Evolutionary conservation across 2,329 filamentous ascomycete genomes (phyloP).

Genomic region (Monilinia laxa): DNA sequence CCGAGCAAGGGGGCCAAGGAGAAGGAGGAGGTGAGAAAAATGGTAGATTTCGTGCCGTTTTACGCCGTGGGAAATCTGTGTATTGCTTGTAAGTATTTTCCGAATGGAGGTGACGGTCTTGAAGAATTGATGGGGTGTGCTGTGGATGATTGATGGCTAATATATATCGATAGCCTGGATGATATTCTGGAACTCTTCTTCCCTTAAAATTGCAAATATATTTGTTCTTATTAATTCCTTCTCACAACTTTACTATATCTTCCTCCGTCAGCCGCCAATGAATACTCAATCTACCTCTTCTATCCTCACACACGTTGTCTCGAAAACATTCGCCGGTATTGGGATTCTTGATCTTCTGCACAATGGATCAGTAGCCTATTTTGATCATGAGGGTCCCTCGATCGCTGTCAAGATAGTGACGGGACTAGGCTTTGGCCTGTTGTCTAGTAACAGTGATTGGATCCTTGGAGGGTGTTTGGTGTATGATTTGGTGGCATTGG

Average conservation of each 20-base stretch:
- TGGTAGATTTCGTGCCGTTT: constrained; percentile 55
- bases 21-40: constrained; percentile 47
- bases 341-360: constrained; percentile 59
- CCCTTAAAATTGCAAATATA: constrained; percentile 51
- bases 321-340: constrained; percentile 61
- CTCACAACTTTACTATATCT: constrained; percentile 55
- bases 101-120: neutral
- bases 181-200: constrained; percentile 59
- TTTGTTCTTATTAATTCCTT: constrained; percentile 58
- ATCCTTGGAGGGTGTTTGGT: constrained; percentile 60
- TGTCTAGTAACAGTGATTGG: constrained; percentile 55
- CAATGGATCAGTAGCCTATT: constrained; percentile 58
- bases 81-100: constrained; percentile 51
- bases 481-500: constrained; percentile 56
- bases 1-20: constrained; percentile 43
- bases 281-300: constrained; percentile 50
- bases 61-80: constrained; percentile 58
- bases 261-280: constrained; percentile 50
- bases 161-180: constrained; percentile 49
- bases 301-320: constrained; percentile 57
- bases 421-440: constrained; percentile 52
- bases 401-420: constrained; percentile 52
- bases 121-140: neutral
- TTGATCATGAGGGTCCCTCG: constrained; percentile 48
- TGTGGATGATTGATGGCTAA: neutral